Evolutionary conservation across 441 rosid species (phyloP), one percentile per base, ranked within the genome.

Genomic region (Populus hybrid): DNA sequence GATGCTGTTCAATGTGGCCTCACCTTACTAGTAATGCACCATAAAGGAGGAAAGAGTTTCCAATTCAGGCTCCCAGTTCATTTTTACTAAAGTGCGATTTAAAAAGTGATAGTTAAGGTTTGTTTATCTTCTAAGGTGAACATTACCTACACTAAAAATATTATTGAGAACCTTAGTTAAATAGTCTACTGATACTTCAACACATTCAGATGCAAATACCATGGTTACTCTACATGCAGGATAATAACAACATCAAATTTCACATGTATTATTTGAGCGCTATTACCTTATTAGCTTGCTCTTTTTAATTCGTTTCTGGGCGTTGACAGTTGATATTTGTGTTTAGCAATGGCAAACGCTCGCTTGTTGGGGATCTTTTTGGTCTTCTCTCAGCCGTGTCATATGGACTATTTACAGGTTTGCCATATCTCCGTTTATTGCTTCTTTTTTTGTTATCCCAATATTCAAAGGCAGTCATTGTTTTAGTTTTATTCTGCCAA

Each of bases 301-400:
- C 18, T 66, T 73, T 78, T 75, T 76, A 61, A 74, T 85, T 70
- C 30, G 69, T 30, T 69, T 78, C 76, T 82, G 69, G 77, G 73
- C 77, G 72, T 70, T 89, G 86, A 89, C 90, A 79, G 87, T 89
- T 85, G 80, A 87, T 90, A 83, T 88, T 86, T 85, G 82, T 90
- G 83, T 89, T 86, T 86, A 93, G 98, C 90, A 89, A 87, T 81
- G 94, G 92, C 79, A 82, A 96, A 73, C 93, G 90, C 81, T 91
- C 98, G 80, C 90, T 96, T 83, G 80, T 84, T 57, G 98, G 99
- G 67, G 98, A 96, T 89, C 92, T 96, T 78, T 94, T 91, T 76
- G 98, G 99, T 82, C 92, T 94, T 87, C 92, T 96, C 78, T 96
- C 99, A 73, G 99, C 98, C n/a, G 67, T 94, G 87, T 91, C 88